These are phyloP conservation scores for Ophiocordyceps polyrhachis-furcata DNA, from an alignment of 2,329 filamentous ascomycete species.

Conservation along the genomic window DNA sequence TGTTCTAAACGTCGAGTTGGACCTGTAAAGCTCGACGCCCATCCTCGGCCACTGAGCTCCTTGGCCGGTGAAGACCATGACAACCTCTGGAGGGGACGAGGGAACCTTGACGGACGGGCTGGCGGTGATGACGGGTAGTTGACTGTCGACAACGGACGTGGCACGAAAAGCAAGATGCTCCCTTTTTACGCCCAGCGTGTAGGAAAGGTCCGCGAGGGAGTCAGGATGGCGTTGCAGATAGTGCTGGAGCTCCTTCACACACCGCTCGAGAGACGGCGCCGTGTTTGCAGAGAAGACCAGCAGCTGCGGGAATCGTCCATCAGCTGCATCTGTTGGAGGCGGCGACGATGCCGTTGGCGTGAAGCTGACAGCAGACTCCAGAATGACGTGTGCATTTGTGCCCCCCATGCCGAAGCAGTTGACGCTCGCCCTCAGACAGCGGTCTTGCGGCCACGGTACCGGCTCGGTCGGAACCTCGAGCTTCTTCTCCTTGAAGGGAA, in stretches of 20 bases:
- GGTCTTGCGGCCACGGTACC: constrained; percentile 15
- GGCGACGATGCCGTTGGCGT: no score
- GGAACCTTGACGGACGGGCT: not conserved
- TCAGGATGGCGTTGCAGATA: not conserved
- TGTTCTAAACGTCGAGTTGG: not conserved
- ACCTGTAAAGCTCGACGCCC: constrained; percentile 6
- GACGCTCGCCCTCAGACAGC: constrained; percentile 22
- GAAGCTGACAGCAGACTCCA: not conserved
- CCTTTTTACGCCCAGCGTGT: not conserved
- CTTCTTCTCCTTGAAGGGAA: constrained; percentile 7
- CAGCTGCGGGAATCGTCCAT: not conserved
- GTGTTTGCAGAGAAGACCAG: not conserved
- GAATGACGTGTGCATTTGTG: constrained; percentile 22
- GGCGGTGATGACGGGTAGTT: not conserved
- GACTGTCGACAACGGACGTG: not conserved
- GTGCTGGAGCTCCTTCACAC: not conserved
- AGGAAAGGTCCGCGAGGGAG: not conserved
- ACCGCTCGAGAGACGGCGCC: not conserved
- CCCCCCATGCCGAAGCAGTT: constrained; percentile 25
- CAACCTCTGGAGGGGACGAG: not conserved
- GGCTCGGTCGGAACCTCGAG: constrained; percentile 12
- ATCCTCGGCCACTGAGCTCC: constrained; percentile 13
- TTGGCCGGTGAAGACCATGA: constrained; percentile 13
- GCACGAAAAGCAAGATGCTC: not conserved
- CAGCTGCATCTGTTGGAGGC: no score